phyloP scores from a whole-genome alignment of 148 eudicot species.

The Silene latifolia region DNA sequence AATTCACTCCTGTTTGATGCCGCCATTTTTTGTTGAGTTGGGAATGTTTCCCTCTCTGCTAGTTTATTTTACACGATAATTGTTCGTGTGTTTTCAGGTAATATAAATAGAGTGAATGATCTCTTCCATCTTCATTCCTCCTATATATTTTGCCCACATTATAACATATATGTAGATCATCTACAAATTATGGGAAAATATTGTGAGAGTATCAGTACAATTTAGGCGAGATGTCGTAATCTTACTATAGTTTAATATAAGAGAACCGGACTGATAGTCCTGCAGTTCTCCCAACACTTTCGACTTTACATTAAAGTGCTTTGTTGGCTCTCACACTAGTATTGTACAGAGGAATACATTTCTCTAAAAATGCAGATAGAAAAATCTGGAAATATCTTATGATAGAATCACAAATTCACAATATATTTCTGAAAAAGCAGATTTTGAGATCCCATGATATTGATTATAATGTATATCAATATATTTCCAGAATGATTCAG shows the following conservation, averaged over 20 bases:
- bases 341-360: neutral
- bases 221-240: neutral
- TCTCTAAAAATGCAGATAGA: neutral
- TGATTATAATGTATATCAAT: too few species aligned
- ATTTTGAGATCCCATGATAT: too few species aligned
- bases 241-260: neutral
- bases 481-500: too few species aligned
- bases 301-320: neutral
- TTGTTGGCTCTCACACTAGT: too few species aligned
- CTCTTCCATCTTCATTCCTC: neutral
- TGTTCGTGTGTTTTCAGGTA: neutral
- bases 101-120: too few species aligned
- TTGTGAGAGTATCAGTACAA: neutral
- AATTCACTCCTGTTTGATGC: constrained; percentile 43
- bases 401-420: too few species aligned
- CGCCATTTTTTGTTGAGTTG: constrained; percentile 7
- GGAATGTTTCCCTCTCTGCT: neutral
- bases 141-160: too few species aligned
- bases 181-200: neutral
- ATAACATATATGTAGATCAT: neutral
- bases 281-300: neutral
- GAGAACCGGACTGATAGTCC: neutral
- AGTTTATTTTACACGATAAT: neutral
- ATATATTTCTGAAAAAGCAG: too few species aligned
- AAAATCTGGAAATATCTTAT: neutral